Evolutionary conservation across 2,329 filamentous ascomycete genomes (phyloP), one percentile per base, ranked within the genome.

Genomic region (Hymenoscyphus occultus): DNA sequence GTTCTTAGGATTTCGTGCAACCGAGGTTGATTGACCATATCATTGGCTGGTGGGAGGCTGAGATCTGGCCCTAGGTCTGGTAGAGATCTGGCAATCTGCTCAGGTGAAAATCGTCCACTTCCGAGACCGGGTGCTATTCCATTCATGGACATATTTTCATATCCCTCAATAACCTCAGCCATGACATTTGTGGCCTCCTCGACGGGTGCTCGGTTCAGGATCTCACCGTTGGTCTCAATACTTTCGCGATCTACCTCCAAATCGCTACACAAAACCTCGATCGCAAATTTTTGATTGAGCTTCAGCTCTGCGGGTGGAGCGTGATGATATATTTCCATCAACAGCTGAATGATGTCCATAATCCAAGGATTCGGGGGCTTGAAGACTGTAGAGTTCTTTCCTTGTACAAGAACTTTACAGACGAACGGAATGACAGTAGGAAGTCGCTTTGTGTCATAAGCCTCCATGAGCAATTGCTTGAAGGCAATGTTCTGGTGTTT

Each of bases 401-500:
- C 93, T 75, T 97, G 93, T 28, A 90, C 85, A 28, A 99, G 81
- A 5, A 97, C 92, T 78, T 97, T 98, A 85, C 95, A 99, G 62
- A 96, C 95, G 76, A 99, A 99, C 0, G 95, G 95, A 66, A 99
- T 96, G 59, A 95, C 94, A 48, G 98, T 87, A 48, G 97, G 86
- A 39, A 99, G 83, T 59, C 95, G 88, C 77, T 98, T 93, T 2
- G 91, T 95, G 72, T 98, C 93, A 70, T 94, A 93, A 0, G 92
- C 95, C 78, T 99, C 95, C 56, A 97, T 89, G 4, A 99, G 84
- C 5, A 99, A 83, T 73, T 98, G 92, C 77, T 96, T 96, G 83
- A 99, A 98, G 1, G 94, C 96, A 67, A 99, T 93, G 74, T 98
- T 97, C 74, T 90, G 93, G 76, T 97, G 93, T 74, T 94, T 93